Percentiles rank a stretch among this genome's conserved stretches.
These are phyloP conservation scores for Tetrahymena borealis DNA, from an alignment of 73 alveolate genomes.

Conservation along the genomic window DNA sequence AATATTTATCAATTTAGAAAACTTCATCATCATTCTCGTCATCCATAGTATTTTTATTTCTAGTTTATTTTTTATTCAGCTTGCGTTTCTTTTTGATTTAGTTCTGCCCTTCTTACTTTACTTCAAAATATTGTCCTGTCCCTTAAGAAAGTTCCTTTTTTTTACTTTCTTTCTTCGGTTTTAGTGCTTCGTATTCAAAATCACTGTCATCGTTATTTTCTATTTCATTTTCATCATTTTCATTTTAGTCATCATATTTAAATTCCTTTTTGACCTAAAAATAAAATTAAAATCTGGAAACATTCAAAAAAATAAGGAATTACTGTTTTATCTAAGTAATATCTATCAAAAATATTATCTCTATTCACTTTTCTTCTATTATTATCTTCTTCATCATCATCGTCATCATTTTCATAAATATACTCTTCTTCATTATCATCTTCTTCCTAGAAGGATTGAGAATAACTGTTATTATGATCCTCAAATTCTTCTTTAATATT, in stretches of 20 bases:
- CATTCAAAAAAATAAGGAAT: no score
- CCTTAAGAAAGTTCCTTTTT: background rate
- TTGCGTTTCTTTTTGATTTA: no score
- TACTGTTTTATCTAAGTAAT: background rate
- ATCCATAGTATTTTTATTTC: background rate
- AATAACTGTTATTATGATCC: background rate
- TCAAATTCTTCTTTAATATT: background rate
- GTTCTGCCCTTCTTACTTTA: no score
- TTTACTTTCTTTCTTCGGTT: background rate
- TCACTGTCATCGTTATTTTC: background rate
- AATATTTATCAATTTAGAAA: background rate
- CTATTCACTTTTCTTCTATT: background rate
- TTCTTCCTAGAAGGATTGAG: background rate
- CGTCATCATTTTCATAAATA: background rate
- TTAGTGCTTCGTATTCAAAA: background rate
- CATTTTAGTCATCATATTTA: background rate
- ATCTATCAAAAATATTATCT: background rate
- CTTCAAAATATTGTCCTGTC: background rate
- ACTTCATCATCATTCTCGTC: background rate
- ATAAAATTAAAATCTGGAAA: background rate
- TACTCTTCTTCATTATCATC: background rate
- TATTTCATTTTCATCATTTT: background rate
- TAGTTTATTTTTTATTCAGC: background rate
- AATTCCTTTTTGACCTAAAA: background rate
- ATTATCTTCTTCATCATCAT: background rate